Evolutionary conservation across 495 filamentous ascomycete species (phyloP).

Genomic region (Bacidia rubella): DNA sequence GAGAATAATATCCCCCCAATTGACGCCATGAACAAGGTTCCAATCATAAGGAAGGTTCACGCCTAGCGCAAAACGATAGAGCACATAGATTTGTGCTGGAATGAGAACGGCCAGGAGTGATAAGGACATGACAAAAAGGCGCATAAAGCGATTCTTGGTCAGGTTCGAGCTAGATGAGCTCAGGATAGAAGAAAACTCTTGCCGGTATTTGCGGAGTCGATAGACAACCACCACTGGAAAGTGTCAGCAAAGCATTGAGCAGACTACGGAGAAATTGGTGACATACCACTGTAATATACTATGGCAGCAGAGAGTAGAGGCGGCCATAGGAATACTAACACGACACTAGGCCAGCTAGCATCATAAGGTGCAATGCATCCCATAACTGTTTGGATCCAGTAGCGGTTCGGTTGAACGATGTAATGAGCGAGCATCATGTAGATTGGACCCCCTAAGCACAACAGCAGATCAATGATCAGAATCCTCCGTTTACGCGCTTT

Average conservation of each 20-base stretch:
- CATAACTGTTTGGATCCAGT: constrained; percentile 55
- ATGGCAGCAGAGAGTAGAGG: constrained; percentile 50
- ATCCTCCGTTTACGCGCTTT: constrained; percentile 39
- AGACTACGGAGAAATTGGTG: not conserved
- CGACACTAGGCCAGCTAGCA: constrained; percentile 56
- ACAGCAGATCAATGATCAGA: constrained; percentile 43
- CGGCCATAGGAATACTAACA: constrained; percentile 52
- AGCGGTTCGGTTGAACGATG: constrained; percentile 55
- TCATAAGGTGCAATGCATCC: constrained; percentile 58
- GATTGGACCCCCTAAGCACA: constrained; percentile 56
- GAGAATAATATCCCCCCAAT: constrained; percentile 48
- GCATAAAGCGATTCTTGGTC: constrained; percentile 57
- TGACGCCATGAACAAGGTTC: constrained; percentile 38
- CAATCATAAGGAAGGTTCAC: constrained; percentile 38
- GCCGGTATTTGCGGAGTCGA: constrained; percentile 55
- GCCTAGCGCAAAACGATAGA: constrained; percentile 37
- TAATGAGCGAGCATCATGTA: constrained; percentile 54
- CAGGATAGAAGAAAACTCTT: constrained; percentile 46
- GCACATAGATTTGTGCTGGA: constrained; percentile 47
- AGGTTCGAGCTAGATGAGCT: constrained; percentile 33
- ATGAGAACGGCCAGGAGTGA: constrained; percentile 51
- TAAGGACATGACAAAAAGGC: constrained; percentile 65
- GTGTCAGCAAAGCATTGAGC: constrained; percentile 7
- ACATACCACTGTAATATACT: constrained; percentile 55
- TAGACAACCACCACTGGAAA: constrained; percentile 43